Conservation (phyloP, 2,329 filamentous ascomycete species). For the Boeremia exigua region DNA sequence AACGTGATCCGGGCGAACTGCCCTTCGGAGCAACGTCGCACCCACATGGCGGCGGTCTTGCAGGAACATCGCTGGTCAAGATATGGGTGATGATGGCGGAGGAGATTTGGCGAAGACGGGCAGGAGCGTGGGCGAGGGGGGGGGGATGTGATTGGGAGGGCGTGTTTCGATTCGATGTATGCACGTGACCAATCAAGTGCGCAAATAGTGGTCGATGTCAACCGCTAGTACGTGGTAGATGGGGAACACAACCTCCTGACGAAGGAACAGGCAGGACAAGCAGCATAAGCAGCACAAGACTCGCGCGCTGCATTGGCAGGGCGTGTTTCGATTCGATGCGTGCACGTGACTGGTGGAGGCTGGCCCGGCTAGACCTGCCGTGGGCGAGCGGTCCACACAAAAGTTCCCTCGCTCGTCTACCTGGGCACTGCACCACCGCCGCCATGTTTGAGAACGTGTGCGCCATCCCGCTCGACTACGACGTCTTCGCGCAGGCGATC, state of each 20-base stretch:
- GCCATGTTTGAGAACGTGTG: conserved; percentile 90
- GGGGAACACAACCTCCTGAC: background rate
- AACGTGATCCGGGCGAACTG: conserved; percentile 33
- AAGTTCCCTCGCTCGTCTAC: background rate
- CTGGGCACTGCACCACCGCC: background rate
- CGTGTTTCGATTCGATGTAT: too few relatives aligned
- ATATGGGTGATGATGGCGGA: background rate
- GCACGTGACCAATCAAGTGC: background rate
- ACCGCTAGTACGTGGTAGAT: too few relatives aligned
- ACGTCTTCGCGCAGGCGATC: conserved; percentile 86
- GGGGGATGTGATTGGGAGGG: conserved; percentile 22
- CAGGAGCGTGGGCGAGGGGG: background rate
- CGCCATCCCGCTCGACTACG: conserved; percentile 81
- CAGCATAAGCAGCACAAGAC: too few relatives aligned
- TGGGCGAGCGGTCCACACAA: too few relatives aligned
- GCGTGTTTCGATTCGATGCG: too few relatives aligned
- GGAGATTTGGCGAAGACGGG: background rate
- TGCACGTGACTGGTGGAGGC: too few relatives aligned
- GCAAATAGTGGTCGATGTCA: background rate
- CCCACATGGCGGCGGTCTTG: conserved; percentile 5
- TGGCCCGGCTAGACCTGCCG: background rate
- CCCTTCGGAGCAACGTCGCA: conserved; percentile 1
- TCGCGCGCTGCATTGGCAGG: background rate
- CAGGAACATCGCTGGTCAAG: conserved; percentile 5
- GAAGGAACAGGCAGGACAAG: background rate